These are phyloP conservation scores for Zasmidium angulare DNA, from an alignment of 2,329 filamentous ascomycete genomes.

Conservation along the genomic window DNA sequence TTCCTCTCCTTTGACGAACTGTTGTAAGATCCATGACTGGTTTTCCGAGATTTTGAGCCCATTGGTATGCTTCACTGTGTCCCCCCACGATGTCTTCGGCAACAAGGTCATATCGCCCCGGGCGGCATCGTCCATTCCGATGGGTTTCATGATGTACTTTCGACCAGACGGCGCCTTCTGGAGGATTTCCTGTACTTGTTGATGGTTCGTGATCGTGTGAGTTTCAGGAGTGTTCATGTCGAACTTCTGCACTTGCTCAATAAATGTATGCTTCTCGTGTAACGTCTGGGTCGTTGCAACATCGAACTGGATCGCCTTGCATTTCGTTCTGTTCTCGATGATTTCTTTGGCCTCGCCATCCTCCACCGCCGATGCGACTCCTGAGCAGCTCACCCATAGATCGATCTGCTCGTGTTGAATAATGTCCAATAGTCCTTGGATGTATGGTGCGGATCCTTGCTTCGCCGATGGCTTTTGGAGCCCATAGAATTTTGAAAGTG, in stretches of 20 bases:
- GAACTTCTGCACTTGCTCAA: slow-evolving; percentile 55
- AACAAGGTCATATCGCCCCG: slow-evolving; percentile 63
- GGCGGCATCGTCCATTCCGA: slow-evolving; percentile 61
- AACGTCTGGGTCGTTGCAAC: slow-evolving; percentile 56
- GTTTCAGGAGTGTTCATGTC: slow-evolving; percentile 51
- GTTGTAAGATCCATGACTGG: slow-evolving; percentile 66
- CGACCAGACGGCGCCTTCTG: slow-evolving; percentile 28
- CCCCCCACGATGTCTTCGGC: slow-evolving; percentile 53
- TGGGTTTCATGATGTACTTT: slow-evolving; percentile 66
- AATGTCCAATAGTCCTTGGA: slow-evolving; percentile 57
- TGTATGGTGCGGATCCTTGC: slow-evolving; percentile 50
- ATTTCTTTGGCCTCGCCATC: slow-evolving; percentile 65
- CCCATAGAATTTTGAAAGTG: slow-evolving; percentile 57
- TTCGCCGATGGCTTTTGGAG: slow-evolving; percentile 37
- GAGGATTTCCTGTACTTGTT: slow-evolving; percentile 8
- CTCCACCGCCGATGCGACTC: slow-evolving; percentile 64
- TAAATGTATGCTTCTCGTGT: slow-evolving; percentile 67
- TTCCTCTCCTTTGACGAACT: slow-evolving; percentile 64
- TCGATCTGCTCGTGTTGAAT: slow-evolving; percentile 62
- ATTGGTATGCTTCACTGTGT: slow-evolving; percentile 58
- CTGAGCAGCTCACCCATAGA: slow-evolving; percentile 73
- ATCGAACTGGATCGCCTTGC: slow-evolving; percentile 65
- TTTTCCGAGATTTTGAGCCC: slow-evolving; percentile 55
- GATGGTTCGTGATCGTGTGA: slow-evolving; percentile 49
- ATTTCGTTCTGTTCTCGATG: slow-evolving; percentile 58